These are phyloP conservation scores for Parafenestella ontariensis DNA, from an alignment of 2,329 filamentous ascomycete species.

Conservation along the genomic window DNA sequence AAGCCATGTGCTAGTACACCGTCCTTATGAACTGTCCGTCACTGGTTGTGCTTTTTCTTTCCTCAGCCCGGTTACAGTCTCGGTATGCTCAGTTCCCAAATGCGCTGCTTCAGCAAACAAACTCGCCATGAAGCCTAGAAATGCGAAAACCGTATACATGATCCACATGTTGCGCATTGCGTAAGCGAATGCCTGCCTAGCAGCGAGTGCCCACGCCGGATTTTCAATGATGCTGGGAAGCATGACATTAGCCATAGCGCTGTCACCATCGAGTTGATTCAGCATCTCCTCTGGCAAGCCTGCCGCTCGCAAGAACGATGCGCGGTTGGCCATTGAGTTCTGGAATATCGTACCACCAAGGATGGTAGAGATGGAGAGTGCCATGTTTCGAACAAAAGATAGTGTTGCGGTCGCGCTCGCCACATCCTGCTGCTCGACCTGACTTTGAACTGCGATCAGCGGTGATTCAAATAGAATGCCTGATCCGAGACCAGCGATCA, in stretches of 20 bases:
- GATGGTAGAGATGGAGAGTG: conserved; percentile 57
- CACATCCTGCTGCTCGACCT: conserved; percentile 58
- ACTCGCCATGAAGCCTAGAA: conserved; percentile 48
- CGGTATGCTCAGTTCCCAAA: conserved; percentile 53
- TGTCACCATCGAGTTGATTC: conserved; percentile 60
- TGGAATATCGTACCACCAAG: conserved; percentile 61
- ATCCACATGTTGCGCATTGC: conserved; percentile 58
- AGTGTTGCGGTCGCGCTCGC: conserved; percentile 62
- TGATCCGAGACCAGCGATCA: conserved; percentile 59
- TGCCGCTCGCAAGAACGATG: conserved; percentile 53
- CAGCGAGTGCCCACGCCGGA: conserved; percentile 52
- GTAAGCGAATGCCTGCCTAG: conserved; percentile 53
- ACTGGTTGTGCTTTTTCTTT: conserved; percentile 23
- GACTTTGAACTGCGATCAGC: conserved; percentile 63
- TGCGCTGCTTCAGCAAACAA: conserved; percentile 49
- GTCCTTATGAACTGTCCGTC: background rate
- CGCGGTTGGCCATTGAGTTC: conserved; percentile 66
- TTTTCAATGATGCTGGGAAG: conserved; percentile 59
- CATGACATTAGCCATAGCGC: conserved; percentile 67
- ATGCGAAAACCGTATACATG: conserved; percentile 51
- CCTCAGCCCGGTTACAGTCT: conserved; percentile 57
- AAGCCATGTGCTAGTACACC: background rate
- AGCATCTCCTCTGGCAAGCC: conserved; percentile 60
- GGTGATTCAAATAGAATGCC: conserved; percentile 63
- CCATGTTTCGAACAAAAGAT: conserved; percentile 56